Percentiles rank a stretch among this genome's conserved stretches.
phyloP scores from a whole-genome alignment of 2,329 filamentous ascomycete genomes.

The Botrytis galanthina region DNA sequence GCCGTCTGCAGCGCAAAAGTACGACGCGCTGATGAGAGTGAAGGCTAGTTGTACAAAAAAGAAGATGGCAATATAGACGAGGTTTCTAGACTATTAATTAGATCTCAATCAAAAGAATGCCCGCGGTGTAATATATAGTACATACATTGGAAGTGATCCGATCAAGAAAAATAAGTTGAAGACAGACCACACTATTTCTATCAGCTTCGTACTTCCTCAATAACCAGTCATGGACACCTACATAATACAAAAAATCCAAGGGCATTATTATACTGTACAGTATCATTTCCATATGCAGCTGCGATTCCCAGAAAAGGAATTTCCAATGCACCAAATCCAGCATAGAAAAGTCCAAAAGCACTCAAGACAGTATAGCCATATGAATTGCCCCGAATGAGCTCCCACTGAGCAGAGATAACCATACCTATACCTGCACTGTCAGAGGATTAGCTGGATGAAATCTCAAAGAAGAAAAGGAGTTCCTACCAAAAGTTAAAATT shows the following conservation, averaged over 20 bases:
- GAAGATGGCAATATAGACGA: conserved; percentile 50
- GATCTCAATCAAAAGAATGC: background rate
- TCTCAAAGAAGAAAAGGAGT: background rate
- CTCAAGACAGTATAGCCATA: conserved; percentile 54
- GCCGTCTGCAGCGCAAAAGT: conserved; percentile 48
- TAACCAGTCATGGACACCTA: background rate
- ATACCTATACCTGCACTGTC: conserved; percentile 49
- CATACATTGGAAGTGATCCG: conserved; percentile 42
- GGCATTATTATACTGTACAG: background rate
- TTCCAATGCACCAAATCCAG: conserved; percentile 48
- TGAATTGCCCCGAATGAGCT: conserved; percentile 51
- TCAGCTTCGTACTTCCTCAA: background rate
- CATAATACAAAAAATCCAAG: background rate
- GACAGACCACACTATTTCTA: background rate
- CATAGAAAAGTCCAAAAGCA: conserved; percentile 53
- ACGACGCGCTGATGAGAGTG: conserved; percentile 44
- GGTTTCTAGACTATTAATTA: conserved; percentile 34
- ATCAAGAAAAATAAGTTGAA: conserved; percentile 41
- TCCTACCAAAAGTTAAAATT: conserved; percentile 27
- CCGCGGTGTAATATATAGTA: background rate
- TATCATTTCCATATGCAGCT: conserved; percentile 19
- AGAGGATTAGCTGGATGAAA: conserved; percentile 29
- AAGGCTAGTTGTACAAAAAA: conserved; percentile 48
- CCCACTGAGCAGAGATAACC: conserved; percentile 55
- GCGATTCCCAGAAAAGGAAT: conserved; percentile 48